Evolutionary conservation across 2,329 filamentous ascomycete genomes (phyloP).

Genomic region (Cryphonectria nitschkei): DNA sequence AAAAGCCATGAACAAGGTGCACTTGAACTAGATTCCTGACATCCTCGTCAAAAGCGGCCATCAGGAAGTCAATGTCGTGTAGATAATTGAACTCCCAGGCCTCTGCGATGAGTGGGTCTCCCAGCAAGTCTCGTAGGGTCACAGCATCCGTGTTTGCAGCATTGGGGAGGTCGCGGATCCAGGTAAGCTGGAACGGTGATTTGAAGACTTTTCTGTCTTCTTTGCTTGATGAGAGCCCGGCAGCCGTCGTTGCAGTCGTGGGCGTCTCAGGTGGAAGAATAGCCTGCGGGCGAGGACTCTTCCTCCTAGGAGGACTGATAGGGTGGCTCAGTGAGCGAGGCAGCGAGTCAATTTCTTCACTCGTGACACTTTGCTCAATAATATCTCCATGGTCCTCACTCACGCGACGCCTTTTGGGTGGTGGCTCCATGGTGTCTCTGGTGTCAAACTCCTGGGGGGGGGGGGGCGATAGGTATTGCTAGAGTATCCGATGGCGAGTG

Average conservation of each 20-base stretch:
- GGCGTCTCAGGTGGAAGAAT: conserved; percentile 8
- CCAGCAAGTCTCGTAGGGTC: conserved; percentile 68
- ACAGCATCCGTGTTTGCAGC: conserved; percentile 68
- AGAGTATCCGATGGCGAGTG: neutral
- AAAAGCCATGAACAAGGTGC: conserved; percentile 64
- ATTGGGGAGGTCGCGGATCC: conserved; percentile 65
- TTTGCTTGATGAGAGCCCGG: neutral
- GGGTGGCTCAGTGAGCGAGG: conserved; percentile 41
- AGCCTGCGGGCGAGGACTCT: conserved; percentile 27
- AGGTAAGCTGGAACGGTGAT: conserved; percentile 75
- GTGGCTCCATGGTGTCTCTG: conserved; percentile 21
- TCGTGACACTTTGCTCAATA: neutral
- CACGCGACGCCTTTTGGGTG: conserved; percentile 21
- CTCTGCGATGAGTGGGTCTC: conserved; percentile 73
- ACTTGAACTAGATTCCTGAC: conserved; percentile 53
- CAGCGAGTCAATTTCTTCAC: conserved; percentile 10
- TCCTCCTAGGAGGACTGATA: conserved; percentile 53
- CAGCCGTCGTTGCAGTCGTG: neutral
- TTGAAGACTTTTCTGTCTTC: conserved; percentile 37
- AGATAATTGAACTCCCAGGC: conserved; percentile 74
- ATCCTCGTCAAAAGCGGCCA: conserved; percentile 57
- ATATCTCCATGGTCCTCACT: neutral
- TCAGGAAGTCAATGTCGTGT: conserved; percentile 62
- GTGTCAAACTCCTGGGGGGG: neutral
- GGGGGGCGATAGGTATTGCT: no score